Base-by-base conservation (phyloP, 108 stramenopile genomes). In the Fragilaria crotonensis region DNA sequence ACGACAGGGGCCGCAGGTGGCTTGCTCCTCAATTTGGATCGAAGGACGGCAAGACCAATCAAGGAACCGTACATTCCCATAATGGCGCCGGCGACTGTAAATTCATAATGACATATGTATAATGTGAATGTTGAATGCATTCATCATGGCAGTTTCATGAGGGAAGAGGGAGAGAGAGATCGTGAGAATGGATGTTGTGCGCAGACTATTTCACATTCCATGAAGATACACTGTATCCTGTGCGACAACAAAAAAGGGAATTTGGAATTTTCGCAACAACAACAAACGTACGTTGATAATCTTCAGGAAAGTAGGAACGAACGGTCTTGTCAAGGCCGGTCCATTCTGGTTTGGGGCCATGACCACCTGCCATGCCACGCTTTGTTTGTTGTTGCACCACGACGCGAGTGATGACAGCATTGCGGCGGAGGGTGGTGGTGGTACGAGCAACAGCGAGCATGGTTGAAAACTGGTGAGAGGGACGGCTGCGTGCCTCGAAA, bases 271-370 rank as follows among this genome's bases (percentile, higher is more conserved):
- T 28, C 22, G 0, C 3, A 53, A 23, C 23, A 28, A 22, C 41
- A 63, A 0, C 11, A 19, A 59, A 25, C 90, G 76, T 63, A 92
- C 90, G 66, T 59, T 92, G 86, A 36, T 86, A 74, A 63, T 92
- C 90, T 46, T 75, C 57, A 30, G 90, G 90, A 55, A 92, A 84
- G 62, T 73, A 68, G 29, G 65, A 72, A 64, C 90, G 80, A 21
- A 92, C 84, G 32, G 86, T 73, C 63, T 92, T 92, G 56, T 92
- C 90, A 60, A 92, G 77, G 25, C 90, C 90, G 30, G 73, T 75
- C 90, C 90, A 92, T 75, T 88, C 84, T 31, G 80, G 84, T 28
- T 81, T 71, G 52, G 85, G 68, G 14, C 48, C 45, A 41, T 41
- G 36, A 25, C 67, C 77, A 33, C 65, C 57, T 61, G 63, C 84